Conservation (phyloP, 1,139 yeast genomes). For the Yamadazyma diospyri region DNA sequence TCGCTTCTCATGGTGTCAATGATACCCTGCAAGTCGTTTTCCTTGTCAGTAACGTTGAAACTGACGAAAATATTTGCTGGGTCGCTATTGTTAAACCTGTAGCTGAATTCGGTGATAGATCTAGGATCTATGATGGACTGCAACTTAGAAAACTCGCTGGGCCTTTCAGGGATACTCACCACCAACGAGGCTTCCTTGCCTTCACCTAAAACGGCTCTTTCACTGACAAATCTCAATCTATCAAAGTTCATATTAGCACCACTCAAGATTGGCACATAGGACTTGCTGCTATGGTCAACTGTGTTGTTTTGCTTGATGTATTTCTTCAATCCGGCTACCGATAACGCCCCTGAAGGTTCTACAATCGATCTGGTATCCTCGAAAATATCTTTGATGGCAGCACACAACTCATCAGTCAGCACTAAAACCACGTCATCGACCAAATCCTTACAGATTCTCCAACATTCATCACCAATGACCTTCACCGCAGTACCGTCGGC, state of each 20-base stretch:
- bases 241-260: constrained; percentile 98
- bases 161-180: constrained; percentile 84
- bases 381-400: constrained; percentile 94
- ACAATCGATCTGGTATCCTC: constrained; percentile 92
- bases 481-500: constrained; percentile 99
- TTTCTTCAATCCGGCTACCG: constrained; percentile 91
- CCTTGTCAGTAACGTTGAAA: constrained; percentile 75
- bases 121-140: constrained; percentile 80
- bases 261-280: constrained; percentile 81
- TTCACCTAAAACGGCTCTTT: constrained; percentile 96
- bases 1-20: constrained; percentile 35
- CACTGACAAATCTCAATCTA: constrained; percentile 93
- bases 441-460: constrained; percentile 70
- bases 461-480: constrained; percentile 85
- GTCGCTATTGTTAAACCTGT: constrained; percentile 59
- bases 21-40: constrained; percentile 45
- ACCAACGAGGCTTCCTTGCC: constrained; percentile 93
- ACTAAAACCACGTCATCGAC: constrained; percentile 89
- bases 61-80: constrained; percentile 82
- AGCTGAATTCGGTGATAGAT: constrained; percentile 88
- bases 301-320: constrained; percentile 67
- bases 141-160: constrained; percentile 82
- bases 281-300: constrained; percentile 64
- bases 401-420: constrained; percentile 92
- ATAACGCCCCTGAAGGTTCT: constrained; percentile 96